Base-by-base conservation (phyloP, 1,284 basidiomycete species). In the Pisolithus thermaeus region DNA sequence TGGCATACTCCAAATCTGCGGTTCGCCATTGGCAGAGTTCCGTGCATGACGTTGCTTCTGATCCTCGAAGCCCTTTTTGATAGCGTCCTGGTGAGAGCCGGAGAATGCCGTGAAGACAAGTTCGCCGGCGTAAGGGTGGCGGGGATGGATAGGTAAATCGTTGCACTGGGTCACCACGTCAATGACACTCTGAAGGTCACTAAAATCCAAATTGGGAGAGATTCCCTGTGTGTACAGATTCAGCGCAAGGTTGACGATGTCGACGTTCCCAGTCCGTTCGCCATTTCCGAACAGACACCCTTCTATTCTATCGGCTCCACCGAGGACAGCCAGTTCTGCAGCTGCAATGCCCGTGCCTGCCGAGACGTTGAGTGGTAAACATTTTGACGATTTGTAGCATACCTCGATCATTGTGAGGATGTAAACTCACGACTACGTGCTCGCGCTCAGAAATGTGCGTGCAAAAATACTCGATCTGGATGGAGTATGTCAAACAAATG, bases 101-200 rank as follows among this genome's bases (percentile, higher is more conserved):
- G 94, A 97, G 77, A 99, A 99, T 11, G 97, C 97, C 28, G 97
- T 98, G 72, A 95, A 99, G 54, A 99, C 97, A 46, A 99, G 84
- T 67, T 99, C 97, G 56, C 97, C 97, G 2, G 92, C 96, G 61
- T 98, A 99, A 1, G 97, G 97, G 65, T 98, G 92, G 46, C 97
- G 82, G 22, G 95, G 94, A 70, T 97, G 96, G 25, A 99, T 83
- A 5, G 96, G 93, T 8, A 99, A 83, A 64, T 97, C 94, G 63
- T 96, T 99, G 77, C 97, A 99, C 64, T 92, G 83, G 7, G 90
- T 92, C 51, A 99, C 96, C 20, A 91, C 85, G 64, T 99, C 96
- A 61, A 97, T 90, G 61, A 95, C 80, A 25, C 83, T 80, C 66
- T 93, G 89, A 52, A 99, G 82, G 68, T 99, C 92, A 63, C 86